phyloP scores from a whole-genome alignment of 2,329 filamentous ascomycete genomes.

The Diaporthe destruens region DNA sequence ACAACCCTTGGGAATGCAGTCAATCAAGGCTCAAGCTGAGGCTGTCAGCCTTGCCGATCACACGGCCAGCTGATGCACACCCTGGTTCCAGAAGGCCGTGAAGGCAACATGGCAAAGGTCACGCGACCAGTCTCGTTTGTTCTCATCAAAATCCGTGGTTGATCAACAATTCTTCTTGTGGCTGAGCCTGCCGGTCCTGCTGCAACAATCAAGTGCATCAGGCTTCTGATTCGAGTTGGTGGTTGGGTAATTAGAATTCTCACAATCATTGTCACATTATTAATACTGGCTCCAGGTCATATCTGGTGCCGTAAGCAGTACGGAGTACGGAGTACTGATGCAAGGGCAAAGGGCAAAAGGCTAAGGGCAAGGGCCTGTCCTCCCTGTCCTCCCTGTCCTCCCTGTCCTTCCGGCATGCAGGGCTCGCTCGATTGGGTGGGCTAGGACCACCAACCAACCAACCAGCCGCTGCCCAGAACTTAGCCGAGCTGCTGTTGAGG shows the following conservation, averaged over 20 bases:
- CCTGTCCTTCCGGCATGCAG: constrained; percentile 8
- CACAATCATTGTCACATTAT: background rate
- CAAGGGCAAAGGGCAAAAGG: background rate
- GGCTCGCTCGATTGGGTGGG: background rate
- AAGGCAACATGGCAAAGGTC: constrained; percentile 3
- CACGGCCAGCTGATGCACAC: constrained; percentile 11
- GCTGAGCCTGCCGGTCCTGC: constrained; percentile 2
- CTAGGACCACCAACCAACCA: constrained; percentile 15
- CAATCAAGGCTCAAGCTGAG: constrained; percentile 11
- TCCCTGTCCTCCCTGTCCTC: no score
- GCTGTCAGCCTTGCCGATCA: constrained; percentile 21
- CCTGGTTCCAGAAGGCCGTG: background rate
- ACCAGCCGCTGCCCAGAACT: constrained; percentile 22
- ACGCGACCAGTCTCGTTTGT: background rate
- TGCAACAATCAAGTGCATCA: background rate
- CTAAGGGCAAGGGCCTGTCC: no score
- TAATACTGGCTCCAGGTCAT: background rate
- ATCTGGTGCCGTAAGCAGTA: background rate
- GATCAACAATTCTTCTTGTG: constrained; percentile 3
- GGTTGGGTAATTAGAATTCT: background rate
- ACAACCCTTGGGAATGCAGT: background rate
- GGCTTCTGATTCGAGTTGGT: no score
- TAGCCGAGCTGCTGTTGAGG: constrained; percentile 15
- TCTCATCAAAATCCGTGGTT: background rate
- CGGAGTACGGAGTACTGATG: no score